Base-by-base conservation (phyloP, 257 asterid genomes). In the Paulownia fortunei region DNA sequence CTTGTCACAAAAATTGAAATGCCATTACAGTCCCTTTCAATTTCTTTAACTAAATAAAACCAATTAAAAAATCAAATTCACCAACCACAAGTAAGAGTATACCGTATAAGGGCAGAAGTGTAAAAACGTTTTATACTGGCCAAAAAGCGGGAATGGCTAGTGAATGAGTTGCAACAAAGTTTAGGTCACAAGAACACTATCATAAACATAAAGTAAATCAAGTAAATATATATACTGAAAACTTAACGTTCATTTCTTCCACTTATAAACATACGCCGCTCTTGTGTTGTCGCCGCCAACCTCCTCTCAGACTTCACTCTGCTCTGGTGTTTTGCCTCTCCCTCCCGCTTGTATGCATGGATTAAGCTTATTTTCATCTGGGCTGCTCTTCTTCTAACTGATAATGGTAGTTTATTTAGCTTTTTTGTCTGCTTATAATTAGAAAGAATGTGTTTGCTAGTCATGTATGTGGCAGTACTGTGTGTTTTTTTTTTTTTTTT, bases 211-310 rank as follows among this genome's bases (percentile, higher is more conserved):
- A 62, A 55, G 2, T 2, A 56, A 19, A 51, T 39, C 37, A 30
- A 13, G 39, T 0, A 51, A 3, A 44, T 54, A 52, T 49, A 46
- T 61, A 44, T 26, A 42, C 24, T 30, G 73, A 75, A 47, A 80
- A 65, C 58, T 76, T 42, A 81, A 84, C 88, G 88, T 84, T 71
- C 75, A 39, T 54, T 59, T 64, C 66, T 24, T 42, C 58, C 74
- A 49, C 88, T 81, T 79, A 76, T 55, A 71, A 68, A 63, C 82
- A 68, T 30, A 72, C 86, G 88, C 88, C 86, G 88, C 83, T 82
- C 61, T 74, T 37, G 71, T 13, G 61, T 51, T 55, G 73, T 82
- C 85, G 88, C 88, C 88, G 88, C 88, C 88, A 79, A 76, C 80
- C 84, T 82, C 70, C n/a, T 42, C 27, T 8, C 69, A 7, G 16